Base-by-base conservation (phyloP, 805 yeast species). In the Lipomyces orientalis region DNA sequence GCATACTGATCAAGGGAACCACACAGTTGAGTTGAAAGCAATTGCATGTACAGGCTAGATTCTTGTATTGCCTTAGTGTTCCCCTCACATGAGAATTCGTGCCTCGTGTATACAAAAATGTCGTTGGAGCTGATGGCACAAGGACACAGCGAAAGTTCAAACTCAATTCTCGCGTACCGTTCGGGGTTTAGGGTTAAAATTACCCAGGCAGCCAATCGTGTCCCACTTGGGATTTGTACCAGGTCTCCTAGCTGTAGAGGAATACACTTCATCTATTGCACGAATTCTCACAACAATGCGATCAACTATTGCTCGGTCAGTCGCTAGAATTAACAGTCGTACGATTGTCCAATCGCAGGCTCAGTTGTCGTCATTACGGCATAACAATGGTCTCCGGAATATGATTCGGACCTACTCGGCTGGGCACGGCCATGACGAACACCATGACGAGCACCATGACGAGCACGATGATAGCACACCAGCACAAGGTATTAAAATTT, bases 371-470 rank as follows among this genome's bases (percentile, higher is more conserved):
- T 5, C 62, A 33, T 37, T 25, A 31, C 46, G 57, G 22, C 29
- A 19, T 31, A 43, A 52, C 51, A 43, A 35, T 56, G 4, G 51
- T 25, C 19, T 58, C 58, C 58, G 10, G 54, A 29, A 6, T 6
- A 58, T 63, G 35, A 54, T 49, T 16, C 68, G 68, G n/a, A 52
- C 60, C 2, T 65, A 65, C 60, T 65, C 68, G 25, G 61, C 49
- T n/a, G 68, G 25, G 29, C 65, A 62, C 37, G 22, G 9, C 12
- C 60, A 61, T 12, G 43, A 33, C n/a, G 49, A 61, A 22, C 58
- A 46, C 25, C 37, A 56, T 51, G 54, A 55, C 39, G 64, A 35
- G 6, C 63, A 65, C 39, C 34, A 58, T 33, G 60, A 65, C 49
- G 54, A 65, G 19, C 58, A 65, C 39, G 68, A 65, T 25, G 65